phyloP scores from a whole-genome alignment of 192 early-diverging fungal species.

The Thamnidium elegans region DNA sequence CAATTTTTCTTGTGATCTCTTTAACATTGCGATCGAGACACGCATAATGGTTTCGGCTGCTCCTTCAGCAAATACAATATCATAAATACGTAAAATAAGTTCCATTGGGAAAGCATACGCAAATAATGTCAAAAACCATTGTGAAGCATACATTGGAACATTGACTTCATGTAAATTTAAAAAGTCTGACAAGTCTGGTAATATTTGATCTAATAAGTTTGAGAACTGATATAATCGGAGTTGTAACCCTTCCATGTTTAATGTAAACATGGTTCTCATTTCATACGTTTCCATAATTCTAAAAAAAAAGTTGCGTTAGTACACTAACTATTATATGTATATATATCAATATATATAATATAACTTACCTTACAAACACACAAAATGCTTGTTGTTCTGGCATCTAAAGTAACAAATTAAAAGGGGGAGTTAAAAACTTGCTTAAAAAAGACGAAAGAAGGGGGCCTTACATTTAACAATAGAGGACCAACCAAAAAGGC shows the following conservation, averaged over 20 bases:
- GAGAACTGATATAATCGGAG: constrained; percentile 87
- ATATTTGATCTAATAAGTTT: constrained; percentile 66
- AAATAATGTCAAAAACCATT: constrained; percentile 96
- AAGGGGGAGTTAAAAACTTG: neutral
- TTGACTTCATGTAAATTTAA: constrained; percentile 70
- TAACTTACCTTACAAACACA: constrained; percentile 70
- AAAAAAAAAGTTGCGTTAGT: neutral
- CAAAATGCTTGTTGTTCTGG: constrained; percentile 92
- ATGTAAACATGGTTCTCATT: constrained; percentile 89
- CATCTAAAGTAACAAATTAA: constrained; percentile 59
- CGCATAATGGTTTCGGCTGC: constrained; percentile 71
- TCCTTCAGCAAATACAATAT: constrained; percentile 89
- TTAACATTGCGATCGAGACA: constrained; percentile 44
- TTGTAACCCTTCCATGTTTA: constrained; percentile 93
- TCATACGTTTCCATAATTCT: constrained; percentile 90
- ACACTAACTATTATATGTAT: too few species aligned
- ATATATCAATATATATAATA: constrained; percentile 9
- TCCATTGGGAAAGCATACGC: constrained; percentile 94
- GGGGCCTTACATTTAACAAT: constrained; percentile 74
- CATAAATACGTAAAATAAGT: constrained; percentile 86
- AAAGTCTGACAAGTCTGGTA: constrained; percentile 75
- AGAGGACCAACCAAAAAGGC: constrained; percentile 92
- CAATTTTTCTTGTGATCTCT: constrained; percentile 62
- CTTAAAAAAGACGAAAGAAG: neutral
- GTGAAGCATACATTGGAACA: constrained; percentile 86